Percentiles rank a stretch among this genome's conserved stretches.
These are phyloP conservation scores for Oidiodendron maius DNA, from an alignment of 495 filamentous ascomycete genomes.

Conservation along the genomic window DNA sequence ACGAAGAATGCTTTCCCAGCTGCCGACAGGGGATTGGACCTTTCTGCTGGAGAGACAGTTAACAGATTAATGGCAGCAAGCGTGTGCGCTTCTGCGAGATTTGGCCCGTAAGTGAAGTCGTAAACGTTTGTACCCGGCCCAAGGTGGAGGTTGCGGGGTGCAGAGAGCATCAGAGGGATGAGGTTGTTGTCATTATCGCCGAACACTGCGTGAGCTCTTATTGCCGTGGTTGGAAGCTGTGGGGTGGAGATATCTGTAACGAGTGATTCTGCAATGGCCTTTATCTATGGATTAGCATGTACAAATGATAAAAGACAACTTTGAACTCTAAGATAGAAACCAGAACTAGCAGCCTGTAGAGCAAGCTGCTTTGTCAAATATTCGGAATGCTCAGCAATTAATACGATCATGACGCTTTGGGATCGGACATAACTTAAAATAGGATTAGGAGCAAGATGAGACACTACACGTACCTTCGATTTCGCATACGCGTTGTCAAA, in stretches of 20 bases:
- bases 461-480: too few relatives aligned
- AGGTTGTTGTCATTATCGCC: conserved; percentile 51
- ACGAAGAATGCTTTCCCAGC: too few relatives aligned
- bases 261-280: conserved; percentile 3
- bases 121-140: conserved; percentile 52
- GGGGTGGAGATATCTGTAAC: neutral
- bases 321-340: too few relatives aligned
- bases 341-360: too few relatives aligned
- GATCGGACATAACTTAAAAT: too few relatives aligned
- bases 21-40: neutral
- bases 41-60: conserved; percentile 16
- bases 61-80: conserved; percentile 56
- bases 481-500: too few relatives aligned
- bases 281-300: conserved; percentile 26
- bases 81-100: conserved; percentile 57
- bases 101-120: conserved; percentile 57
- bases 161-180: conserved; percentile 32
- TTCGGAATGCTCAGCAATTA: too few relatives aligned
- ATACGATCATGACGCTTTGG: too few relatives aligned
- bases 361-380: too few relatives aligned
- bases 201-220: conserved; percentile 66
- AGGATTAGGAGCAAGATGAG: too few relatives aligned
- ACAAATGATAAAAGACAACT: too few relatives aligned
- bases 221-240: conserved; percentile 50
- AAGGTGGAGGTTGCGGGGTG: conserved; percentile 19